These are phyloP conservation scores for Jatropha curcas DNA, from an alignment of 345 rosid species.

Conservation along the genomic window DNA sequence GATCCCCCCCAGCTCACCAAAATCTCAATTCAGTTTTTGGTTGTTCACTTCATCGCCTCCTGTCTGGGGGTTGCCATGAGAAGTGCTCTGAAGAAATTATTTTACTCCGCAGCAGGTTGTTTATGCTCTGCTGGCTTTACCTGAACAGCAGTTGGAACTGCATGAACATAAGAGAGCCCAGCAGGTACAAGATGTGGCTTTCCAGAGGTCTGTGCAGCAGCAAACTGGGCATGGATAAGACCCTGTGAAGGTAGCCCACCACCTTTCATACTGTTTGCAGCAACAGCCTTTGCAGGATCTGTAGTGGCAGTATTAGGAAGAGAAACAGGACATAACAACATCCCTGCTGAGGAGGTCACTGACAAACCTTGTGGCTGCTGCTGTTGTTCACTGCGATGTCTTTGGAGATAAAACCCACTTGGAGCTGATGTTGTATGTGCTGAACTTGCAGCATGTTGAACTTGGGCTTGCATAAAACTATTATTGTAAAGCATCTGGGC, in stretches of 20 bases:
- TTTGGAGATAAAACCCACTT: slow-evolving; percentile 60
- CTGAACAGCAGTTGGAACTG: slow-evolving; percentile 61
- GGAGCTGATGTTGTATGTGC: slow-evolving; percentile 37
- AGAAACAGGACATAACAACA: slow-evolving; percentile 53
- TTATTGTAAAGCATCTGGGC: slow-evolving; percentile 56
- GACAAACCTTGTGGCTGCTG: slow-evolving; percentile 47
- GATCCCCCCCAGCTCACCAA: slow-evolving; percentile 27
- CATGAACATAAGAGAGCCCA: slow-evolving; percentile 61
- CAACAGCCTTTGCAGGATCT: slow-evolving; percentile 74
- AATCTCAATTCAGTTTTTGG: slow-evolving; percentile 1
- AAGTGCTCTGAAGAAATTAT: background rate
- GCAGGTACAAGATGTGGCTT: slow-evolving; percentile 58
- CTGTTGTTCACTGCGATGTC: slow-evolving; percentile 61
- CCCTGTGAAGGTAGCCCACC: slow-evolving; percentile 53
- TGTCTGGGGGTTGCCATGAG: slow-evolving; percentile 5
- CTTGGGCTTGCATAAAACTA: slow-evolving; percentile 56
- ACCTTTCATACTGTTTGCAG: slow-evolving; percentile 64
- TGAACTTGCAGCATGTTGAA: slow-evolving; percentile 48
- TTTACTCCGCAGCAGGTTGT: slow-evolving; percentile 85
- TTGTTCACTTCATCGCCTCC: background rate
- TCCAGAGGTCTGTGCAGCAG: slow-evolving; percentile 50
- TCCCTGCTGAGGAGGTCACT: slow-evolving; percentile 47
- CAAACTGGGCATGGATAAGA: slow-evolving; percentile 49
- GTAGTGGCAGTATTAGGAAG: slow-evolving; percentile 41
- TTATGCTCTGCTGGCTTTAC: slow-evolving; percentile 86